Percentiles rank a stretch among this genome's conserved stretches.
Conservation (phyloP, 2,329 filamentous ascomycete species). For the Fusarium cicatricum region DNA sequence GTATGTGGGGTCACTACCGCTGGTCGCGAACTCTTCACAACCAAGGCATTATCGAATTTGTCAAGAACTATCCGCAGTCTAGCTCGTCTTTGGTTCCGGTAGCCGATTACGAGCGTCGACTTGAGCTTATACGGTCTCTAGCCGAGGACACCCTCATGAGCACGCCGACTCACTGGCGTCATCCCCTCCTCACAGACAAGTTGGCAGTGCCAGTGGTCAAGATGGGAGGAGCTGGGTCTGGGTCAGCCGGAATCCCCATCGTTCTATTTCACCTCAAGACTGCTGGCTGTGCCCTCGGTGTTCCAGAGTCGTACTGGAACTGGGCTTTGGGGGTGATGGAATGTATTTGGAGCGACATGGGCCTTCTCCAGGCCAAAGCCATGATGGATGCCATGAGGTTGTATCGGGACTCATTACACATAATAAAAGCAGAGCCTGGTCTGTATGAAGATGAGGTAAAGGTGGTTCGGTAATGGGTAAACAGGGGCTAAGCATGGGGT, state of each 20-base stretch:
- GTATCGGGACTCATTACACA: slow-evolving; percentile 28
- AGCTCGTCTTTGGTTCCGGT: slow-evolving; percentile 45
- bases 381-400: slow-evolving; percentile 54
- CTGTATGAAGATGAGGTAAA: slow-evolving; percentile 5
- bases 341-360: slow-evolving; percentile 60
- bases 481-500: background rate
- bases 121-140: slow-evolving; percentile 48
- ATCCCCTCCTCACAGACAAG: slow-evolving; percentile 54
- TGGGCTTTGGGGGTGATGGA: slow-evolving; percentile 57
- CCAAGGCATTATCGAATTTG: slow-evolving; percentile 57
- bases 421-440: slow-evolving; percentile 16
- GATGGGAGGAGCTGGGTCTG: slow-evolving; percentile 52
- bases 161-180: slow-evolving; percentile 60
- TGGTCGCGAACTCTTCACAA: slow-evolving; percentile 64
- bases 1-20: slow-evolving; percentile 67
- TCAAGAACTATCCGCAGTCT: slow-evolving; percentile 50
- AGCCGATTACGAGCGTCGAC: slow-evolving; percentile 43
- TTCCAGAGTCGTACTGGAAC: slow-evolving; percentile 52
- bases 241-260: slow-evolving; percentile 57
- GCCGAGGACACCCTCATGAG: slow-evolving; percentile 57
- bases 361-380: slow-evolving; percentile 58
- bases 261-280: slow-evolving; percentile 58
- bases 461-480: background rate
- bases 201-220: slow-evolving; percentile 48
- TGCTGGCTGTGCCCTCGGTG: slow-evolving; percentile 57